phyloP scores from a whole-genome alignment of 768 basidiomycete species.

The Tulasnella sp. region DNA sequence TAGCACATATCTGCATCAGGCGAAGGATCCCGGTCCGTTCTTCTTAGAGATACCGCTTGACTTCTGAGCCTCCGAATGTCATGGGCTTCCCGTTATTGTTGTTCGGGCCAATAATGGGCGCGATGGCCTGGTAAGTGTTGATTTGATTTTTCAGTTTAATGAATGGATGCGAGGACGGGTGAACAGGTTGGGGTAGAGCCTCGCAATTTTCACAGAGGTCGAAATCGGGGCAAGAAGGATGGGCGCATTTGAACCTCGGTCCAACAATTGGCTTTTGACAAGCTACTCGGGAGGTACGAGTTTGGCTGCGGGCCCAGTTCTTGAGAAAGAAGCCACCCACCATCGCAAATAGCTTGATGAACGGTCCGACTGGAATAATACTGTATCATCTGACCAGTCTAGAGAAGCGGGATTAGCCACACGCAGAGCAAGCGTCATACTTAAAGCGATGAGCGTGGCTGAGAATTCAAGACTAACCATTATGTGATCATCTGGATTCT shows the following conservation, averaged over 20 bases:
- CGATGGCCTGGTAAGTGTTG: not conserved
- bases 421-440: not conserved
- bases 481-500: conserved; percentile 41
- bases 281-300: conserved; percentile 33
- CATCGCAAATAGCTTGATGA: conserved; percentile 26
- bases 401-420: not conserved
- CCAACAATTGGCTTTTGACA: conserved; percentile 52
- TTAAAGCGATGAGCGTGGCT: not conserved
- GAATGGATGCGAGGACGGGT: conserved; percentile 61
- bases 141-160: conserved; percentile 52
- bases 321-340: not conserved
- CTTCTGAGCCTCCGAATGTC: not conserved
- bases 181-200: conserved; percentile 65
- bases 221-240: conserved; percentile 65
- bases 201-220: conserved; percentile 76
- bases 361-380: not conserved
- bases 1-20: too few relatives aligned
- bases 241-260: conserved; percentile 81
- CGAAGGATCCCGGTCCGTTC: too few relatives aligned
- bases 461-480: conserved; percentile 24
- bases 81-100: not conserved
- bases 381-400: not conserved
- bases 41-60: not conserved
- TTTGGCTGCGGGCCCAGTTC: too few relatives aligned
- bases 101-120: not conserved